These are phyloP conservation scores for Colletotrichum ledebouriae DNA, from an alignment of 2,329 filamentous ascomycete genomes.

Conservation along the genomic window DNA sequence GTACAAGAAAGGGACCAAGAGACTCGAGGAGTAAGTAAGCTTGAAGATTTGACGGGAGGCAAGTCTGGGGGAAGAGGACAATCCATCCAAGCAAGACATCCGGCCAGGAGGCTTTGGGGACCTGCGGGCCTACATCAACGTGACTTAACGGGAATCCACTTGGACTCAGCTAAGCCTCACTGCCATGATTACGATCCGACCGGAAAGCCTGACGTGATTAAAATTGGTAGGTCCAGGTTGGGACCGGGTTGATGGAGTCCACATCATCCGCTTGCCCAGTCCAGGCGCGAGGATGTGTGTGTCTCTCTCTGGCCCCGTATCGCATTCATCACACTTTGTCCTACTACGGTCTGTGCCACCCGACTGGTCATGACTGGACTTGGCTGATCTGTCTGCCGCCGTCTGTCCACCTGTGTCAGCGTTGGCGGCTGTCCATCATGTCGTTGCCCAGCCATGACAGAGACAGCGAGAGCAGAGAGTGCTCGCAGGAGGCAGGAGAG, in stretches of 20 bases:
- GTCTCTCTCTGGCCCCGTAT: slow-evolving; percentile 19
- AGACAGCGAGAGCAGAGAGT: slow-evolving; percentile 1
- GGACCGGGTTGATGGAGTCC: slow-evolving; percentile 31
- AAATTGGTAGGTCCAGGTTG: slow-evolving; percentile 41
- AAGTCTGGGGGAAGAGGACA: slow-evolving; percentile 25
- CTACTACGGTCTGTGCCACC: slow-evolving; percentile 17
- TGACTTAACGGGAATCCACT: slow-evolving; percentile 40
- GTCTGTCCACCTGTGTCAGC: slow-evolving; percentile 14
- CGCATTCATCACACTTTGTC: slow-evolving; percentile 20
- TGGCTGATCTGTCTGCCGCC: slow-evolving; percentile 7
- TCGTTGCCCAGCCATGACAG: slow-evolving; percentile 2
- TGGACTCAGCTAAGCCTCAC: slow-evolving; percentile 41
- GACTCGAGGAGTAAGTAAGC: slow-evolving; percentile 11
- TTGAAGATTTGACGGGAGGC: slow-evolving; percentile 17
- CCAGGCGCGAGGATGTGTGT: slow-evolving; percentile 31
- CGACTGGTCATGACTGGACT: slow-evolving; percentile 18
- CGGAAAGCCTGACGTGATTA: slow-evolving; percentile 40
- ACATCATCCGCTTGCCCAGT: slow-evolving; percentile 34
- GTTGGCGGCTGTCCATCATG: slow-evolving; percentile 15
- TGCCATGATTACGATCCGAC: slow-evolving; percentile 41
- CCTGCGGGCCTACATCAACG: slow-evolving; percentile 20
- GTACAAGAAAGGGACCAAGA: slow-evolving; percentile 25
- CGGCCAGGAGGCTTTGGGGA: slow-evolving; percentile 15
- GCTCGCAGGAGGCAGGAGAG: neutral
- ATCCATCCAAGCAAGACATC: slow-evolving; percentile 31